Conservation (phyloP, 2,329 filamentous ascomycete species). For the Colletotrichum costaricense region DNA sequence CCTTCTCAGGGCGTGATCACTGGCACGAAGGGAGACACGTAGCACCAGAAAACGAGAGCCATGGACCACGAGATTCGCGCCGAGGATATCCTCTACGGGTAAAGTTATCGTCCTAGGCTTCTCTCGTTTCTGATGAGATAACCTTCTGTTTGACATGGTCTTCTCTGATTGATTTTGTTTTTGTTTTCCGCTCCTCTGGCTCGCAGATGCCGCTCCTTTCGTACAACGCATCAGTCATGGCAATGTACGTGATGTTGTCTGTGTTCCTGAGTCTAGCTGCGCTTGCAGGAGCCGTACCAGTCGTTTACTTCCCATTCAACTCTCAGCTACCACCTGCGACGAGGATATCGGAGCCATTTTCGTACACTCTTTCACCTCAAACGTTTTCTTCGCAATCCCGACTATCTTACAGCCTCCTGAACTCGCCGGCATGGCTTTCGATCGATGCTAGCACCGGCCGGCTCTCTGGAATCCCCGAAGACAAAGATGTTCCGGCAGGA, state of each 20-base stretch:
- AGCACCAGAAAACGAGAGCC: slow-evolving; percentile 5
- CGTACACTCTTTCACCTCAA: slow-evolving; percentile 76
- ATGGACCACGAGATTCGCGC: slow-evolving; percentile 16
- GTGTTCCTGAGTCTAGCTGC: slow-evolving; percentile 43
- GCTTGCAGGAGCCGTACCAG: slow-evolving; percentile 52
- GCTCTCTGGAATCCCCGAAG: slow-evolving; percentile 76
- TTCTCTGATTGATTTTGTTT: slow-evolving; percentile 27
- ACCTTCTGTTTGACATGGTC: slow-evolving; percentile 19
- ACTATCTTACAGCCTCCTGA: slow-evolving; percentile 74
- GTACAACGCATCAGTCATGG: slow-evolving; percentile 42
- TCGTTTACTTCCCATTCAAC: slow-evolving; percentile 78
- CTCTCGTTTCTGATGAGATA: slow-evolving; percentile 23
- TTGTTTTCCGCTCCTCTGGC: slow-evolving; percentile 34
- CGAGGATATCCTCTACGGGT: slow-evolving; percentile 12
- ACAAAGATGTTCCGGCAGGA: slow-evolving; percentile 57
- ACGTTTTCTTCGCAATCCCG: slow-evolving; percentile 75
- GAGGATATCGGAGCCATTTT: slow-evolving; percentile 73
- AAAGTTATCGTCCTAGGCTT: slow-evolving; percentile 7
- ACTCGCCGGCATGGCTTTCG: slow-evolving; percentile 79
- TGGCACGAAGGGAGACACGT: slow-evolving; percentile 30
- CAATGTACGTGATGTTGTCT: slow-evolving; percentile 41
- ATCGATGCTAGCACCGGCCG: slow-evolving; percentile 73
- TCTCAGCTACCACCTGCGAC: slow-evolving; percentile 86
- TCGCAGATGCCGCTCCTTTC: slow-evolving; percentile 32
- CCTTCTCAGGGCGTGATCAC: slow-evolving; percentile 28